These are phyloP conservation scores for Nissolia schottii DNA, from an alignment of 306 rosid species.

Conservation along the genomic window DNA sequence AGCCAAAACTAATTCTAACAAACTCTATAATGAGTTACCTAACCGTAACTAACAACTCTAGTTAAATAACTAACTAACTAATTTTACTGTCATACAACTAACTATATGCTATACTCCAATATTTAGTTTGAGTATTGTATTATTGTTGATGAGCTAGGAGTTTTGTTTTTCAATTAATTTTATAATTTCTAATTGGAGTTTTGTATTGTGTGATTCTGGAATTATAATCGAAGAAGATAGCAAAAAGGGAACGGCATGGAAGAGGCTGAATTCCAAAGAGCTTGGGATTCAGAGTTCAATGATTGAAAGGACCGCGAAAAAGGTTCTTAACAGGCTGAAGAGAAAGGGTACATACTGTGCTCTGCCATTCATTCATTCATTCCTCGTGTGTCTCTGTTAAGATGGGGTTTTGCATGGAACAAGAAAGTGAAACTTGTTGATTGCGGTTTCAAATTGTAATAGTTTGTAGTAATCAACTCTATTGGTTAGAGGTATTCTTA, in stretches of 20 bases:
- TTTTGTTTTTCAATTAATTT: not conserved
- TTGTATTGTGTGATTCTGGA: not conserved
- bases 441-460: not conserved
- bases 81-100: too few relatives aligned
- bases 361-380: too few relatives aligned
- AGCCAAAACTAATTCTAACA: too few relatives aligned
- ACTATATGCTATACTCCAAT: too few relatives aligned
- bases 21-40: too few relatives aligned
- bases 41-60: too few relatives aligned
- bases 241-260: conserved; percentile 40
- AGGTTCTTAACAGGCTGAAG: conserved; percentile 70
- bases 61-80: too few relatives aligned
- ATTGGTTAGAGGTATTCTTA: too few relatives aligned
- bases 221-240: conserved; percentile 26
- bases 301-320: conserved; percentile 44
- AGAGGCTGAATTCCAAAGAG: conserved; percentile 52
- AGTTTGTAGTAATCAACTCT: too few relatives aligned
- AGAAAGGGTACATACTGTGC: conserved; percentile 42
- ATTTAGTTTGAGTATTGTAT: too few relatives aligned
- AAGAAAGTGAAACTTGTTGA: not conserved
- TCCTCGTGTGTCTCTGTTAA: not conserved
- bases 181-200: not conserved
- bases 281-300: conserved; percentile 58
- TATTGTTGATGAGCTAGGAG: not conserved
- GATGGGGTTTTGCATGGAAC: not conserved